Conservation (phyloP, 495 filamentous ascomycete genomes). For the Hyaloscypha variabilis region DNA sequence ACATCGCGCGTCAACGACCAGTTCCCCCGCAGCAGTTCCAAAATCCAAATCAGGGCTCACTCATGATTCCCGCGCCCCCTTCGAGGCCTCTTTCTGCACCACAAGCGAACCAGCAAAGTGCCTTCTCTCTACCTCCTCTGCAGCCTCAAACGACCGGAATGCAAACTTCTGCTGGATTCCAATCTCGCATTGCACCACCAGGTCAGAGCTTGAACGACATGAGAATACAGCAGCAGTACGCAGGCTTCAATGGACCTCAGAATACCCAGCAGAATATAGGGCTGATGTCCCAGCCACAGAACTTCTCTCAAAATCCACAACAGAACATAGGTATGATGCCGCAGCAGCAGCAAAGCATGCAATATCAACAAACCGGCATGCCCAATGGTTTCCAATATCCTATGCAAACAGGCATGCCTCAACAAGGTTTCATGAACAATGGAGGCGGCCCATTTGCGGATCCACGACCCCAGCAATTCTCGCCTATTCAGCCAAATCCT, state of each 20-base stretch:
- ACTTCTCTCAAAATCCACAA: conserved; percentile 19
- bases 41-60: conserved; percentile 56
- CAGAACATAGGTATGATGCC: conserved; percentile 39
- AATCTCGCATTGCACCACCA: conserved; percentile 61
- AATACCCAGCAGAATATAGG: conserved; percentile 25
- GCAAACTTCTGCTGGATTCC: conserved; percentile 37
- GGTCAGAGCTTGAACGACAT: conserved; percentile 78
- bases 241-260: conserved; percentile 26
- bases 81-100: conserved; percentile 86
- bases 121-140: conserved; percentile 70
- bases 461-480: conserved; percentile 60
- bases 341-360: conserved; percentile 36
- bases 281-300: conserved; percentile 41
- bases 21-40: conserved; percentile 64
- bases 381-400: conserved; percentile 37
- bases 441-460: conserved; percentile 56
- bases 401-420: conserved; percentile 27
- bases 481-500: conserved; percentile 62
- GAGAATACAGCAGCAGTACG: conserved; percentile 60
- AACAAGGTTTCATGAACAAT: conserved; percentile 41
- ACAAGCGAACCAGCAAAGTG: conserved; percentile 75
- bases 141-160: conserved; percentile 87
- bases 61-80: conserved; percentile 77
- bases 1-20: conserved; percentile 69
- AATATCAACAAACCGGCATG: conserved; percentile 33